Evolutionary conservation across 2,329 filamentous ascomycete species (phyloP), one percentile per base, ranked within the genome.

Genomic region (Teratosphaeria pseudoeucalypti): DNA sequence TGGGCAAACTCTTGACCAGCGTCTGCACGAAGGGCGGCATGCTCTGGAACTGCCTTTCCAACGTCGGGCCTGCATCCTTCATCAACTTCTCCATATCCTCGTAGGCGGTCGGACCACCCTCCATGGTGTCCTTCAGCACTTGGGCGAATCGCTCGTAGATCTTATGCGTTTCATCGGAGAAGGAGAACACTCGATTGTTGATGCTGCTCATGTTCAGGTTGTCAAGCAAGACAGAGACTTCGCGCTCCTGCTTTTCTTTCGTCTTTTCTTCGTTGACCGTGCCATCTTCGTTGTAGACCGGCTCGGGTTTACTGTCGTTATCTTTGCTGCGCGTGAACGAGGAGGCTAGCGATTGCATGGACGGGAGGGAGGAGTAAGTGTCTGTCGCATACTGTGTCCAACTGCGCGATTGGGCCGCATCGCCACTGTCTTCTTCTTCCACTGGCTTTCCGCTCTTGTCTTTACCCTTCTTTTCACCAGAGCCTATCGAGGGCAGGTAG

Each of bases 71-170:
- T n/a, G 82, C 83, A 58, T 84, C 82, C 10, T 78, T 84, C 63
- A 87, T 77, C 19, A 87, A 77, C 70, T 81, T 82, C 67, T 86
- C 85, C n/a, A 99, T 85, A 72, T 99, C 94, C 70, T 88, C 82
- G 73, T 95, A 96, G 2, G 94, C 94, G 0, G 92, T 96, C 2
- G 94, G 94, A 1, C 90, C 94, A 62, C 94, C 94, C 71, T 91
- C 92, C 68, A 94, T 84, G 16, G 96, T 82, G 72, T 99, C 94
- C 71, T 92, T 94, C 70, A 99, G 88, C 37, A 96, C 86, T 59
- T 91, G 80, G 1, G 90, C 95, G 79, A 99, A 99, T 63, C 86
- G 85, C 58, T 85, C 83, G 57, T 96, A 83, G 34, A 96, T 81
- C 63, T 90, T 87, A 62, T 90, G 85, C 0, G 90, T 92, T 67